Conservation (phyloP, 2,329 filamentous ascomycete genomes). For the Colletotrichum tofieldiae region DNA sequence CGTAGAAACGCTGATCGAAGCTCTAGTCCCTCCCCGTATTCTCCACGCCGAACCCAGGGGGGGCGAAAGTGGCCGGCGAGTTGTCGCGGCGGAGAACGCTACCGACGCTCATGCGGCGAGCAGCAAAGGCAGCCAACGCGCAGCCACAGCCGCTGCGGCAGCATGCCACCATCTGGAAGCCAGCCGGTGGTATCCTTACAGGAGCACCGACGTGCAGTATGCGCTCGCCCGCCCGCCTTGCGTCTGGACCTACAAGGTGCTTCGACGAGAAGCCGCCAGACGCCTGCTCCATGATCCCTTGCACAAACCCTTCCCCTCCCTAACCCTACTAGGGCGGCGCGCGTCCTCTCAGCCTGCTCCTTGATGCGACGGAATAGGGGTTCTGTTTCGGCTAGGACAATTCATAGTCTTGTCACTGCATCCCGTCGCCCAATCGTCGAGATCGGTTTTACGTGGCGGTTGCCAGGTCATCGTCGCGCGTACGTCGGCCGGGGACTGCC, state of each 20-base stretch:
- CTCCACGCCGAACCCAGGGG: neutral
- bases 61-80: neutral
- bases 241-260: neutral
- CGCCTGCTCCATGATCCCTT: neutral
- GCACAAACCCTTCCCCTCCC: neutral
- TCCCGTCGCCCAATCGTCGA: slow-evolving; percentile 11
- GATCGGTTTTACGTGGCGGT: slow-evolving; percentile 3
- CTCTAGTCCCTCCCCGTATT: neutral
- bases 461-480: slow-evolving; percentile 13
- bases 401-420: slow-evolving; percentile 21
- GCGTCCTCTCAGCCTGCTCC: slow-evolving; percentile 9
- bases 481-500: neutral
- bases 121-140: neutral
- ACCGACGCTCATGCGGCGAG: slow-evolving; percentile 9
- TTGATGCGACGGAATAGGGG: slow-evolving; percentile 27
- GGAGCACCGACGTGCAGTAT: slow-evolving; percentile 22
- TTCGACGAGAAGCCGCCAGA: slow-evolving; percentile 2
- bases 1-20: slow-evolving; percentile 6
- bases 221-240: slow-evolving; percentile 20
- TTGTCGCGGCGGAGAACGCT: slow-evolving; percentile 16
- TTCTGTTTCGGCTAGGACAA: slow-evolving; percentile 41
- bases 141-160: neutral
- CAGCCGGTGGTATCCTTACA: neutral
- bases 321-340: slow-evolving; percentile 20
- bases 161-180: neutral